A percentile compares a stretch with the other conserved stretches of the same genome.
These are phyloP conservation scores for Pythium biforme DNA, from an alignment of 352 stramenopile species.

Conservation along the genomic window DNA sequence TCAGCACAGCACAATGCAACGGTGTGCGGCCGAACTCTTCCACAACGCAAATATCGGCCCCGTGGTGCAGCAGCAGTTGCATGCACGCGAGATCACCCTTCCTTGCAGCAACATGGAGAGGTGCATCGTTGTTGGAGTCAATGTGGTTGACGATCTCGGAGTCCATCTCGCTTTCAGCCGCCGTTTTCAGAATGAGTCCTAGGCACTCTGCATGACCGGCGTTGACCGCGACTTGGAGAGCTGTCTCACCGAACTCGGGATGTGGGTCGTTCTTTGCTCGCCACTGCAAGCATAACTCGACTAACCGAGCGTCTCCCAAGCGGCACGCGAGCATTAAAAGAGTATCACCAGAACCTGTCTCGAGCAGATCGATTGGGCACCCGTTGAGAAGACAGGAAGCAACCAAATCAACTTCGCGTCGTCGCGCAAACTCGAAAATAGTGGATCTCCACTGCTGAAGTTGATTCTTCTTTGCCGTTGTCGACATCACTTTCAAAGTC, in stretches of 20 bases:
- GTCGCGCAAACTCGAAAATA: conserved; percentile 60
- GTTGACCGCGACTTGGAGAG: conserved; percentile 76
- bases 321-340: conserved; percentile 79
- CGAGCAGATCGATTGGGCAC: conserved; percentile 74
- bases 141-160: conserved; percentile 87
- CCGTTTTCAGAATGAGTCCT: conserved; percentile 58
- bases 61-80: conserved; percentile 72
- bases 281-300: conserved; percentile 73
- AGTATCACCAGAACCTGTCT: conserved; percentile 71
- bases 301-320: conserved; percentile 50
- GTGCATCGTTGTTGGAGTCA: conserved; percentile 74
- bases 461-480: conserved; percentile 38
- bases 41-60: conserved; percentile 79
- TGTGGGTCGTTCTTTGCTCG: conserved; percentile 85
- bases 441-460: conserved; percentile 49
- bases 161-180: conserved; percentile 85
- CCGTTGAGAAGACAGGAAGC: conserved; percentile 51
- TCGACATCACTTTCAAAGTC: conserved; percentile 11
- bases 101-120: conserved; percentile 71
- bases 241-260: conserved; percentile 81
- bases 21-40: conserved; percentile 79
- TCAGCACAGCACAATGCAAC: conserved; percentile 70
- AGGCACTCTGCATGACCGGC: conserved; percentile 57
- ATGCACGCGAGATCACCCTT: conserved; percentile 72
- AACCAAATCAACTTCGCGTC: conserved; percentile 42